Evolutionary conservation across 768 basidiomycete genomes (phyloP), one percentile per base, ranked within the genome.

Genomic region (Lepiota venenata): DNA sequence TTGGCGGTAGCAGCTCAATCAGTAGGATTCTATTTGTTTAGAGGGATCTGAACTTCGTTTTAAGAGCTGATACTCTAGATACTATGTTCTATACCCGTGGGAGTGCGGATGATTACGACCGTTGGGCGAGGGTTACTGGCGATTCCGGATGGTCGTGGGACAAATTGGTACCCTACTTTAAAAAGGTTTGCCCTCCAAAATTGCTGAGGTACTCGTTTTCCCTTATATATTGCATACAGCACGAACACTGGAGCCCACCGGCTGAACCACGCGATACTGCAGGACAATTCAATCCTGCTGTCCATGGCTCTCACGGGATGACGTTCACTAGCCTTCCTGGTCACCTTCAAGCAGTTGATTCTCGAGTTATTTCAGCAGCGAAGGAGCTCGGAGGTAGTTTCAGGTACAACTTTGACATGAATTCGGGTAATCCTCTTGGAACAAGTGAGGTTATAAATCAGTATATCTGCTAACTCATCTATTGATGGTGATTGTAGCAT

Each of bases 361-460:
- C 25, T 25, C 25, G 25, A 25, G 25, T 25, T n/a, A 25, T 25
- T 25, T 25, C 25, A 42, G 67, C 74, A 0, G 64, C 70, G 1
- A 32, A 63, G 16, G 64, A 76, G 45, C 61, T 74, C 3, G 51
- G 63, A 0, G 61, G 64, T 8, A 68, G 71, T 44, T 79, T 72
- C 52, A 65, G 70, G 1, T 77, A 63, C 55, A 72, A 74, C 54
- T 32, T 63, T 15, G 79, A 80, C 57, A 63, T 66, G 49, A 77
- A 79, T 56, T 65, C 68, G 21, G 78, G 79, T 10, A 62, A 59
- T 9, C 68, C 69, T 0, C 49, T 76, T 4, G 78, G 78, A 2
- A 43, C 76, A 25, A 70, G 77, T 76, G 35, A 49, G 68, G 15
- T 9, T 2, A 18, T 12, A 21, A 1, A 22, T n/a, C 20, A 2